These are phyloP conservation scores for Ochetophila trinervis DNA, from an alignment of 306 rosid species.

Conservation along the genomic window DNA sequence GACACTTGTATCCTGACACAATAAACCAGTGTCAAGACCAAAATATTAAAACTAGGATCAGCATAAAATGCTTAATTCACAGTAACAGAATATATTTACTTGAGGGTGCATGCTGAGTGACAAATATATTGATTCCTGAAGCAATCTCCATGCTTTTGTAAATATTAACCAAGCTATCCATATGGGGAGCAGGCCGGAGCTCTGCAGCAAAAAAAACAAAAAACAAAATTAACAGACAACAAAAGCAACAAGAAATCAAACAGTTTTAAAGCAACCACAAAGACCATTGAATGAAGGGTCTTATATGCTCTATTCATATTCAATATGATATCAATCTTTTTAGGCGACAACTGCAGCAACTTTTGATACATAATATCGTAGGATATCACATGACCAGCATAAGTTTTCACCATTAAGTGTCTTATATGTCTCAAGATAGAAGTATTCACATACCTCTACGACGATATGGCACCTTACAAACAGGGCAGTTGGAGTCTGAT, in stretches of 20 bases:
- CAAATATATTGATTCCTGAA: slow-evolving; percentile 64
- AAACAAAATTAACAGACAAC: neutral
- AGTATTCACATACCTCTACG: slow-evolving; percentile 63
- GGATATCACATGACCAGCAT: no score
- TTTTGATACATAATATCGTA: neutral
- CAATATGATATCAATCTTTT: neutral
- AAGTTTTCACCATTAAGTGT: no score
- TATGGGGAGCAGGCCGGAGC: slow-evolving; percentile 88
- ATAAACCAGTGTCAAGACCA: slow-evolving; percentile 1
- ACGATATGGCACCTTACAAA: slow-evolving; percentile 75
- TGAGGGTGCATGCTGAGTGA: slow-evolving; percentile 49
- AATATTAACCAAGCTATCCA: slow-evolving; percentile 80
- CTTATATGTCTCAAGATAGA: neutral
- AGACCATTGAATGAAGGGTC: neutral
- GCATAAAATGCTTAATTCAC: neutral
- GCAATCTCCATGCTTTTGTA: slow-evolving; percentile 87
- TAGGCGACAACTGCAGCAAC: neutral
- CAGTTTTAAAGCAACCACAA: neutral
- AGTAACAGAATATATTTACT: slow-evolving; percentile 23
- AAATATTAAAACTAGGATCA: neutral
- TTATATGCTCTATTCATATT: neutral
- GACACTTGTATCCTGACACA: slow-evolving; percentile 4
- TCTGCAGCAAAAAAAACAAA: slow-evolving; percentile 36
- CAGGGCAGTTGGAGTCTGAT: slow-evolving; percentile 69
- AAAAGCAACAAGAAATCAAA: neutral